Evolutionary conservation across 257 asterid species (phyloP).

Genomic region (Capsicum pubescens): DNA sequence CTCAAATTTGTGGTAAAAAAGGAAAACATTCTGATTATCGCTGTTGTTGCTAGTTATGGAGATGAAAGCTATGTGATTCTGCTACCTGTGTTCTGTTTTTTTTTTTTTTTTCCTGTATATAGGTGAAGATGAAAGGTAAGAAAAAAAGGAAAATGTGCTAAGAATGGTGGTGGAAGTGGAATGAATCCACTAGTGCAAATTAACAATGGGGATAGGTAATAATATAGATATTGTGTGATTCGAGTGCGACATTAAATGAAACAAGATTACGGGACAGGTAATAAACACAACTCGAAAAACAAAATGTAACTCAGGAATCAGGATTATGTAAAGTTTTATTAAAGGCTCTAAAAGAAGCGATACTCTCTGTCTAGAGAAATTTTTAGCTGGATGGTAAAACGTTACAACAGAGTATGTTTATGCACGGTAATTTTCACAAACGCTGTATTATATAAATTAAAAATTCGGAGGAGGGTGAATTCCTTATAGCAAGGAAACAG

Average conservation of each 20-base stretch:
- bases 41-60: background rate
- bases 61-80: background rate
- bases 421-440: background rate
- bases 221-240: background rate
- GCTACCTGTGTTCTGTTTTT: background rate
- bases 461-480: background rate
- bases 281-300: background rate
- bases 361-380: background rate
- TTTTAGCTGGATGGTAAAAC: background rate
- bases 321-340: background rate
- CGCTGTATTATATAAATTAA: background rate
- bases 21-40: background rate
- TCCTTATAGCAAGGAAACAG: background rate
- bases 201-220: background rate
- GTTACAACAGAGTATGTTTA: background rate
- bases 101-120: background rate
- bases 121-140: background rate
- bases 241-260: background rate
- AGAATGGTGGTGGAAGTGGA: background rate
- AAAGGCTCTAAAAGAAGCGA: background rate
- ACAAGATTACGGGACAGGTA: background rate
- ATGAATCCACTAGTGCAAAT: background rate
- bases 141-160: background rate
- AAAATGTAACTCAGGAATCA: background rate
- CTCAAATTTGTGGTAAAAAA: background rate